Evolutionary conservation across 495 filamentous ascomycete genomes (phyloP), one percentile per base, ranked within the genome.

Genomic region (Annulohypoxylon nitens): DNA sequence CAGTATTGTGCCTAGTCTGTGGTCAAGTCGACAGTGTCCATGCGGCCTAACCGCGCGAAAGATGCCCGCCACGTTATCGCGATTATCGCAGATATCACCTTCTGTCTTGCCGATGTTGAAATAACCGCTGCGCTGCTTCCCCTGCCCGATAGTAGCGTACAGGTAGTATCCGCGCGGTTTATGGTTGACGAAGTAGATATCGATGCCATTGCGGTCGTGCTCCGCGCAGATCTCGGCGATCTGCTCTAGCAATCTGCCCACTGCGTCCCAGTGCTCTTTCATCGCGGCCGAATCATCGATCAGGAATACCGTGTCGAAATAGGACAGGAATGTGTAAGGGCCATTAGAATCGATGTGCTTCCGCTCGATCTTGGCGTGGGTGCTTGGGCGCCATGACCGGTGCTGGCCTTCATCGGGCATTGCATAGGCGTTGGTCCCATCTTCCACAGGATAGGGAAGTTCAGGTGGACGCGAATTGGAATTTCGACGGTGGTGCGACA

Each of bases 201-300:
- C 93, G 70, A 97, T 91, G 14, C 94, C 94, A 79, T 97, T 90
- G 7, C 75, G 68, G 78, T 96, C 93, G 80, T 92, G 88, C 55
- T 85, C 77, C 1, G 90, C 92, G 79, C 93, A 93, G 77, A 97
- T 91, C 2, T 91, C 91, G 0, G 91, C 87, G 76, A 96, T 93
- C 51, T 87, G 86, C 20, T 88, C 82, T 20, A 97, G 87, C 20
- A 93, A 90, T 26, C 83, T 78, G 47, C 86, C 82, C 12, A 92
- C 91, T 78, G 94, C 90, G 14, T 81, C 78, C 94, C 94, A 97
- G 59, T 86, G 86, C 65, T 89, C 88, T 12, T 84, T 81, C 94
- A 97, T 97, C 75, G 88, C 91, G n/a, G 88, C 88, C 36, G 91
- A 93, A 82, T 97, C 94, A 75, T 97, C 94, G 78, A 97, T 91